Evolutionary conservation across 306 rosid species (phyloP), one percentile per base, ranked within the genome.

Genomic region (Prinsepia uniflora): DNA sequence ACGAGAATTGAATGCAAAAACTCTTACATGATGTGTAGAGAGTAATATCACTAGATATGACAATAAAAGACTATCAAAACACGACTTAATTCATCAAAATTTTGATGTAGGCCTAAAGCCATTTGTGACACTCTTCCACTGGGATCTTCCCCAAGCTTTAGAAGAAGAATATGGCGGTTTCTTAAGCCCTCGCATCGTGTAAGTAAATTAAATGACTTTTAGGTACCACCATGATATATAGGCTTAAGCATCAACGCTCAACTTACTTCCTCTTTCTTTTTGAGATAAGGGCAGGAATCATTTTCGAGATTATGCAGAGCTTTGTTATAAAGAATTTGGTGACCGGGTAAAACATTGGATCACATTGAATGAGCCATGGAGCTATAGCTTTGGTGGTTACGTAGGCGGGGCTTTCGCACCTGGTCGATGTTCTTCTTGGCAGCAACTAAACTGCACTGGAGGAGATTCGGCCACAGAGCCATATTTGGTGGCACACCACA

Each of bases 341-440:
- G 81, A 87, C 0, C 68, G 85, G 3, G 91, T 90, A 41, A 87
- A 87, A 60, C 67, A 84, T 2, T 90, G 96, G 91, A 80, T 90
- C 48, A 90, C 90, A 0, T 46, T 85, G 4, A 90, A 90, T 40
- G 96, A 89, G 53, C 87, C 92, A 60, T 68, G 1, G 7, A 30
- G 34, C 7, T 83, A 72, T 12, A 63, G 71, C 17, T 2, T 0
- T 0, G 49, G n/a, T 44, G 89, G 90, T 0, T 90, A 90, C 62
- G 74, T 70, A 18, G 0, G 0, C 0, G 86, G 87, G 1, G 5
- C 0, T 0, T 8, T 12, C 0, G 84, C 90, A 34, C 87, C 89
- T 0, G 87, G 84, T 14, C 73, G 90, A n/a, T 83, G 96, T 60
- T 87, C 90, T 0, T 41, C 45, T 11, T 78, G 83, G 88, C 24